Base-by-base conservation (phyloP, 768 basidiomycete genomes). In the Saitozyma podzolica region DNA sequence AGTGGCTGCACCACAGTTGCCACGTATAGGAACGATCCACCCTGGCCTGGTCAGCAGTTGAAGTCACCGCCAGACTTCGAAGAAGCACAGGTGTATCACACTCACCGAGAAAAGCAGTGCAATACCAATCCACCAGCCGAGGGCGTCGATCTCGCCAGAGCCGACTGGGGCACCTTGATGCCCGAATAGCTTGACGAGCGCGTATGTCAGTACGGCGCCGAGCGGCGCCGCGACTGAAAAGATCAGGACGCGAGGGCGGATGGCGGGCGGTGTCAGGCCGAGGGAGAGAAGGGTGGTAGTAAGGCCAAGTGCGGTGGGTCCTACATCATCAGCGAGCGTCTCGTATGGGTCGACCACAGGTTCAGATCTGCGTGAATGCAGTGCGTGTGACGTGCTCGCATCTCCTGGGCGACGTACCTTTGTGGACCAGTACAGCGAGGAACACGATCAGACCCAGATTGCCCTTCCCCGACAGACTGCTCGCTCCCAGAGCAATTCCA, bases 11-110 rank as follows among this genome's bases (percentile, higher is more conserved):
- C 82, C 47, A 91, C 88, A 0, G 92, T 92, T 0, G 93, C 92
- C 9, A 97, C 94, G 74, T 95, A 96, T 45, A 97, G 83, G 80
- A 96, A 96, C 3, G 91, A 92, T 9, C 93, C 93, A 50, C 91
- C 93, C 91, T 93, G 58, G 40, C 37, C 5, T 29, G 2, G 53
- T 63, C 53, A 52, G 58, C 48, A 20, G 16, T 55, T 55, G 50
- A 2, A 40, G 19, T 40, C 51, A 14, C 8, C 19, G 7, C 17
- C 49, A 42, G 10, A n/a, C 47, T 37, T 6, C 4, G 19, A 9
- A 53, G 40, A n/a, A 39, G 14, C 6, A 20, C 4, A 55, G 43
- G 17, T 14, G 42, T 8, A 54, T 9, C 47, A 14, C 48, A 81
- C 87, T 72, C 70, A 94, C 93, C 13, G 92, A 95, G 69, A 95